Conservation (phyloP, 2,329 filamentous ascomycete species). For the Botrytis medusae region DNA sequence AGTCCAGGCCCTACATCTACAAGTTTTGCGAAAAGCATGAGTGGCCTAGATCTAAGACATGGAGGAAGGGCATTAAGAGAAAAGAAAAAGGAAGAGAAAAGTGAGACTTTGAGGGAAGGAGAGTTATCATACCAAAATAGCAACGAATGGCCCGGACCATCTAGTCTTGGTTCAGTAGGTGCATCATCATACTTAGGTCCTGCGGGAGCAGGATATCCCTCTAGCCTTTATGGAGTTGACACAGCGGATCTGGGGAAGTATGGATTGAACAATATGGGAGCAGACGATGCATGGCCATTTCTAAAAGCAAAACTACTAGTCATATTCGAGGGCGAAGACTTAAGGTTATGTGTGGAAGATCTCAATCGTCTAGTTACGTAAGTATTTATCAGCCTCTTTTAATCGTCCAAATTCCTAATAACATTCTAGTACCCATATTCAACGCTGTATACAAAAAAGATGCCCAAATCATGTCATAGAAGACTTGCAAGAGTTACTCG, state of each 20-base stretch:
- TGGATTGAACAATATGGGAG: slow-evolving; percentile 67
- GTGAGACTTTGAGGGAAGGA: slow-evolving; percentile 38
- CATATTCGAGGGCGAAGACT: slow-evolving; percentile 78
- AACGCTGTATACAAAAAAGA: slow-evolving; percentile 73
- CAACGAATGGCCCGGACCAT: slow-evolving; percentile 52
- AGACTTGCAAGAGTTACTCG: slow-evolving; percentile 71
- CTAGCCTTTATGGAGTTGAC: slow-evolving; percentile 50
- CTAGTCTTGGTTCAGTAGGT: slow-evolving; percentile 49
- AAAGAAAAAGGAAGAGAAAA: slow-evolving; percentile 73
- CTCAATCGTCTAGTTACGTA: slow-evolving; percentile 74
- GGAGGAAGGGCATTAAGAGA: slow-evolving; percentile 74
- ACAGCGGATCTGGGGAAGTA: slow-evolving; percentile 57
- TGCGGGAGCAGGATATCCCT: slow-evolving; percentile 29
- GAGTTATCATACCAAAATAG: slow-evolving; percentile 39
- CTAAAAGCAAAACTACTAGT: slow-evolving; percentile 73
- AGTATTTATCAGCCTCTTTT: slow-evolving; percentile 25
- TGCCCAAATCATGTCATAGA: slow-evolving; percentile 71
- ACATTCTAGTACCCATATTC: slow-evolving; percentile 61
- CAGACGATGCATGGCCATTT: slow-evolving; percentile 81
- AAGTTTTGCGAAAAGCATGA: slow-evolving; percentile 78
- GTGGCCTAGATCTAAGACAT: slow-evolving; percentile 75
- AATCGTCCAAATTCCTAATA: neutral
- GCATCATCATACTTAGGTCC: slow-evolving; percentile 43
- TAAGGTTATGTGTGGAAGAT: slow-evolving; percentile 78
- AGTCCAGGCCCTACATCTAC: slow-evolving; percentile 65